Conservation (phyloP, 208 protist species). For the Crithidia expoeki region DNA sequence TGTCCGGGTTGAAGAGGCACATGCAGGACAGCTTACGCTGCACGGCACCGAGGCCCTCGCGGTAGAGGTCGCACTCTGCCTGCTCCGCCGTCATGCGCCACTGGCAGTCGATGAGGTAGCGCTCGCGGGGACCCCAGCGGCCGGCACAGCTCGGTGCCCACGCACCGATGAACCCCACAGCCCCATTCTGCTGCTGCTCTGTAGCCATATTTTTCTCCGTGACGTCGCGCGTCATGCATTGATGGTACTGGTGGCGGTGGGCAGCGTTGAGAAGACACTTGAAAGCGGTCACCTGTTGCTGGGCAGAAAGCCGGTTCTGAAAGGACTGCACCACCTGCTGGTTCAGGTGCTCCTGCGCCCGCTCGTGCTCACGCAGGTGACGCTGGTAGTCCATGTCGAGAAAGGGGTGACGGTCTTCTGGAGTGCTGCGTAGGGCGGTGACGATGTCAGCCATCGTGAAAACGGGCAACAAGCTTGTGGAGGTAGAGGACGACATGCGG, state of each 20-base stretch:
- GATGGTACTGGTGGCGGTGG: constrained; percentile 38
- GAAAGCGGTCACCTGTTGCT: constrained; percentile 33
- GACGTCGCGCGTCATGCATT: constrained; percentile 14
- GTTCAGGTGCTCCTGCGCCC: constrained; percentile 38
- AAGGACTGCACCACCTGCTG: constrained; percentile 36
- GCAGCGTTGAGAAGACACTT: constrained; percentile 56
- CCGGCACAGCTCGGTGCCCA: constrained; percentile 12
- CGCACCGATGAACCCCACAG: not conserved
- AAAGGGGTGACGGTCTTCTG: constrained; percentile 42
- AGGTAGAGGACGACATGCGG: not conserved
- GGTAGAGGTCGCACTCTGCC: constrained; percentile 46
- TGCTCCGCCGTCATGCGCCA: constrained; percentile 45
- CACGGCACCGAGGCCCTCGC: constrained; percentile 31
- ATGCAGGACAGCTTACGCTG: constrained; percentile 68
- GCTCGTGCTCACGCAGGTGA: constrained; percentile 17
- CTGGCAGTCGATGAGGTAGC: constrained; percentile 38
- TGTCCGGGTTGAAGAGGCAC: constrained; percentile 70
- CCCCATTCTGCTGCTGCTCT: not conserved
- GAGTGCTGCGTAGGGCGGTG: constrained; percentile 23
- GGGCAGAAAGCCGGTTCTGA: constrained; percentile 18
- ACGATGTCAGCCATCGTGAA: constrained; percentile 36
- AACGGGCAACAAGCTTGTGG: not conserved
- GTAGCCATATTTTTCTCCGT: not conserved
- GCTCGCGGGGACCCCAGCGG: constrained; percentile 23
- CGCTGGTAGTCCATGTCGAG: constrained; percentile 56